Evolutionary conservation across 108 stramenopile genomes (phyloP), one percentile per base, ranked within the genome.

Genomic region (Epipyxis sp.): DNA sequence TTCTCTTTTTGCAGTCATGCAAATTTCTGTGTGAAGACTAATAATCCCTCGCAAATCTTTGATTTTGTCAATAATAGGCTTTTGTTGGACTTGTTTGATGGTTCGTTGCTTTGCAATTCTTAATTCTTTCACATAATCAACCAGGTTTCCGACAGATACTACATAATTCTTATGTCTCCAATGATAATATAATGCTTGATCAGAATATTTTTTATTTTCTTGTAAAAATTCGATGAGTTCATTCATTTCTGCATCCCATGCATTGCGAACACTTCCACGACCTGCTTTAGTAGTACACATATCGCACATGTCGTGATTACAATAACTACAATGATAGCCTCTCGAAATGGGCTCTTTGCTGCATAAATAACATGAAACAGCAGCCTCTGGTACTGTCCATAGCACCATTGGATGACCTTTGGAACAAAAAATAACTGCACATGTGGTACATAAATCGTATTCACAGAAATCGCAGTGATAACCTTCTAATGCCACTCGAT

Each of bases 161-260:
- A 65, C 35, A 32, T 65, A 32, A 65, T 65, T 65, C 20, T 3
- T 25, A 37, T 35, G 35, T 32, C 61, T 16, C 61, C 61, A 65
- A 10, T 65, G 61, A 65, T 65, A 65, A 37, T 13, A 65, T 6
- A 13, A 32, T 32, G 61, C 61, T 32, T 32, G 20, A 37, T 37
- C 61, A 37, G 61, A 65, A 35, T 6, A 6, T 32, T 32, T 16
- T 13, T 25, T 3, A 37, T 65, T 65, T 6, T 25, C 13, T 65
- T 65, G 3, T 32, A 65, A 32, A 65, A 13, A 65, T 37, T 10
- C 61, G 6, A 65, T 10, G 6, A 65, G 34, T 13, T 29, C 25
- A 65, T 25, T 32, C 61, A 65, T 65, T 65, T 65, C 61, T 6
- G 34, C 61, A 32, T 65, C 61, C 61, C 61, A 65, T 32, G 20